Conservation (phyloP, 176 grass and related monocot species). For the Triticum urartu region DNA sequence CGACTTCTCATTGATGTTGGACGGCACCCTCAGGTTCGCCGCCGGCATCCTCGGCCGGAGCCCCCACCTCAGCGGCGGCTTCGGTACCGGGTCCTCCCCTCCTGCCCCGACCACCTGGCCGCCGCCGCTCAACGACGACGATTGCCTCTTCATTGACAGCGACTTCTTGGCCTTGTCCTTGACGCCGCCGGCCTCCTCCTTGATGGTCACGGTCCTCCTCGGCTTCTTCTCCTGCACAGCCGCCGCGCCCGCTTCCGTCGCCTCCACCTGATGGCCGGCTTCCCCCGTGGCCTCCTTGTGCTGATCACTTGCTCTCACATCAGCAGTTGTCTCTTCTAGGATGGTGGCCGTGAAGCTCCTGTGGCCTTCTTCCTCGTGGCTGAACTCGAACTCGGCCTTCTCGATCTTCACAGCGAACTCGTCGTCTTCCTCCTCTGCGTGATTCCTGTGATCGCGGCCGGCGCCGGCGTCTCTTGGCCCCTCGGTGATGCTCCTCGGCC, state of each 20-base stretch:
- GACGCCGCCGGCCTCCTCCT: conserved; percentile 6
- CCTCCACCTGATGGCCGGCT: background rate
- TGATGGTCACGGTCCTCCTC: conserved; percentile 40
- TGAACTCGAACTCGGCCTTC: conserved; percentile 32
- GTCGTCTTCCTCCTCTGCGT: conserved; percentile 1
- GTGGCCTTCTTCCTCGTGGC: background rate
- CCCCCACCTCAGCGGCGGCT: conserved; percentile 6
- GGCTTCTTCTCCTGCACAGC: conserved; percentile 25
- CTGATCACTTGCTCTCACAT: background rate
- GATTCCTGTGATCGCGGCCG: background rate
- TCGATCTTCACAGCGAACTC: conserved; percentile 43
- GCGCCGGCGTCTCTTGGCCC: background rate
- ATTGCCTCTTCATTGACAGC: conserved; percentile 41
- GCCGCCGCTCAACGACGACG: background rate
- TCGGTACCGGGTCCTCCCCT: background rate
- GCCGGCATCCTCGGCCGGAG: conserved; percentile 44
- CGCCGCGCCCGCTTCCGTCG: background rate
- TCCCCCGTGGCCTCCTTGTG: background rate
- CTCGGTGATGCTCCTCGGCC: conserved; percentile 26
- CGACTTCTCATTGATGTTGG: conserved; percentile 51
- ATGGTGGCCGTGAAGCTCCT: background rate
- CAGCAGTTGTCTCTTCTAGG: background rate
- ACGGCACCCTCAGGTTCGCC: conserved; percentile 24
- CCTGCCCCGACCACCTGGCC: background rate
- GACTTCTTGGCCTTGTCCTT: conserved; percentile 31